A percentile compares a stretch with the other conserved stretches of the same genome.
Conservation (phyloP, 192 early-diverging fungal species). For the Diversispora epigaea region DNA sequence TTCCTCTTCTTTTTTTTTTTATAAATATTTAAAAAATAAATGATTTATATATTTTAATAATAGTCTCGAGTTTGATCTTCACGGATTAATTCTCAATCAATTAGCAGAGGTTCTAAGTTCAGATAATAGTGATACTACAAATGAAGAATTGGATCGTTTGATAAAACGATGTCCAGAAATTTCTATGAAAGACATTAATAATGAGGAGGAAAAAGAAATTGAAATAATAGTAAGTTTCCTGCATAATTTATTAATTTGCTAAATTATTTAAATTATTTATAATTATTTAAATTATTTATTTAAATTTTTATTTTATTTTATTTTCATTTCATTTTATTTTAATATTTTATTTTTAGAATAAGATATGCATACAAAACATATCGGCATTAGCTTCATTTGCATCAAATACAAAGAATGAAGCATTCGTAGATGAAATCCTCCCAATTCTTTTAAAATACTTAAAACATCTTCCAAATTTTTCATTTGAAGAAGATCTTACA, state of each 20-base stretch:
- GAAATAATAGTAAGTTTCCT: constrained; percentile 5
- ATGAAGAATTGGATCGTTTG: constrained; percentile 46
- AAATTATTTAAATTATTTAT: background rate
- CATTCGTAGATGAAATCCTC: constrained; percentile 1
- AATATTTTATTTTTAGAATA: constrained; percentile 18
- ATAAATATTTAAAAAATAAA: background rate
- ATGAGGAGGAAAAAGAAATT: constrained; percentile 35
- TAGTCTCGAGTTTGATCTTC: constrained; percentile 59
- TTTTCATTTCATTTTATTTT: background rate
- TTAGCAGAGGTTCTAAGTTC: constrained; percentile 45
- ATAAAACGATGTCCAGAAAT: constrained; percentile 43
- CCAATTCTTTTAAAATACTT: constrained; percentile 26
- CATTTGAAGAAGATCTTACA: constrained; percentile 17
- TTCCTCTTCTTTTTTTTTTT: background rate
- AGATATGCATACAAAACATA: constrained; percentile 11
- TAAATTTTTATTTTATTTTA: background rate
- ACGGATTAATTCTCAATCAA: constrained; percentile 52
- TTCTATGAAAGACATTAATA: constrained; percentile 29
- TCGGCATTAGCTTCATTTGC: constrained; percentile 27
- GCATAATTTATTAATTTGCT: background rate
- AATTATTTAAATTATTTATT: background rate
- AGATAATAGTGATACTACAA: constrained; percentile 46
- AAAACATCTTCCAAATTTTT: constrained; percentile 24
- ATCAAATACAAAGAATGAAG: background rate
- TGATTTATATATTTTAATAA: background rate